Evolutionary conservation across 169 alveolate species (phyloP), one percentile per base, ranked within the genome.

Genomic region (Miamiensis avidus): DNA sequence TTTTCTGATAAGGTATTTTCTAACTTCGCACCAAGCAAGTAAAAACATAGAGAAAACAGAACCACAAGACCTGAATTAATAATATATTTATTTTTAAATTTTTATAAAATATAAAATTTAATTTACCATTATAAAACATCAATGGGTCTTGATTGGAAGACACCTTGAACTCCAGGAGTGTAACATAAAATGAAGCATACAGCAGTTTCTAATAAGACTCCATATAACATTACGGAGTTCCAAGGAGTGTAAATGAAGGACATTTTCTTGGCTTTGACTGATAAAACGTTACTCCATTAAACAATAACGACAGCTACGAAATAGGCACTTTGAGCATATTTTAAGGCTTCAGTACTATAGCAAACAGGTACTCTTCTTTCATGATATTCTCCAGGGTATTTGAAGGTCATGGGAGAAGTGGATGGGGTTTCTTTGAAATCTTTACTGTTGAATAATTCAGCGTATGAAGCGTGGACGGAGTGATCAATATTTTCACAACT

Each of bases 271-370:
- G 77, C 65, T 65, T 79, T 79, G 15, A 79, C 74, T n/a, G 77
- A 65, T 11, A 72, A 30, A 26, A 73, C 29, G 25, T 82, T 82
- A 72, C 81, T 32, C 91, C 92, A 89, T 89, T 95, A 94, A 65
- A 89, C 87, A 33, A 86, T 64, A 31, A 95, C 94, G 74, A 93
- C 91, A 32, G 96, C 89, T 1, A 91, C 89, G 72, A 94, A 88
- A 84, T 84, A 95, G 25, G 96, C 95, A 34, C 93, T 86, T 82
- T 95, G 90, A 31, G 96, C 97, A 88, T 93, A 93, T 82, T 91
- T 93, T 49, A 93, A 82, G 69, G 98, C 98, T 64, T 95, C 98
- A 34, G 95, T 83, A 28, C 94, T 83, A 86, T 94, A 94, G 87
- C 98, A 95, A 28, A 94, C 92, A 28, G 86, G 49, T 26, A 31